Base-by-base conservation (phyloP, 2,329 filamentous ascomycete species). In the Bipolaris sorokiniana region DNA sequence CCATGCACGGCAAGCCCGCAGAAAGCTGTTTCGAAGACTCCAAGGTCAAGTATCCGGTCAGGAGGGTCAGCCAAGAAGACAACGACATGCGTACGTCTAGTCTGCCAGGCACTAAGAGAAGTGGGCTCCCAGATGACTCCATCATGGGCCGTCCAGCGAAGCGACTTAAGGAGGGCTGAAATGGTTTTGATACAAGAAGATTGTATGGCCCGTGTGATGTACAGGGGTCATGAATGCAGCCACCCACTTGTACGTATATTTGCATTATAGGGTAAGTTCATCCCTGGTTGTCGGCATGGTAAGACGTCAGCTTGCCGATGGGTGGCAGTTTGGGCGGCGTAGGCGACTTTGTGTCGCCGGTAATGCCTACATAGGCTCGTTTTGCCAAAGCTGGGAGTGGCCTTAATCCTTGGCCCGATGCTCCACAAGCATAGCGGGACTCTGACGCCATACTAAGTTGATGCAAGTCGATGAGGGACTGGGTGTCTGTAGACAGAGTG, bases 41-140 rank as follows among this genome's bases (percentile, higher is more conserved):
- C 50, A 91, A 92, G 77, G 87, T 87, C 61, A 91, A 95, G 70
- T 99, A 99, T 75, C 95, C 95, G 0, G 88, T 92, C 70, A 85
- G 95, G 7, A 86, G 94, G 47, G 93, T 99, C 38, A 97, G 90
- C 67, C 89, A 96, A 68, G 95, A 99, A 70, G 92, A 97, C 73
- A 96, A 97, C 68, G 95, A 98, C 76, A 97, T 98, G 54, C 84
- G 91, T n/a, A 93, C 91, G 0, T 88, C 89, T 41, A 96, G 92
- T 75, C 77, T 97, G 34, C 92, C 94, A 0, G 95, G 94, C 0
- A 97, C 93, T 0, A 98, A 98, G 80, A 83, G 93, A 58, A 94
- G 90, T 63, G 94, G 90, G 0, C 72, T 97, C 38, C 90, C 90
- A 0, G 94, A 98, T 70, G 94, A 97, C 75, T 84, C 81, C 50